Evolutionary conservation across 208 protist genomes (phyloP).

Genomic region (Novymonas esmeraldas): DNA sequence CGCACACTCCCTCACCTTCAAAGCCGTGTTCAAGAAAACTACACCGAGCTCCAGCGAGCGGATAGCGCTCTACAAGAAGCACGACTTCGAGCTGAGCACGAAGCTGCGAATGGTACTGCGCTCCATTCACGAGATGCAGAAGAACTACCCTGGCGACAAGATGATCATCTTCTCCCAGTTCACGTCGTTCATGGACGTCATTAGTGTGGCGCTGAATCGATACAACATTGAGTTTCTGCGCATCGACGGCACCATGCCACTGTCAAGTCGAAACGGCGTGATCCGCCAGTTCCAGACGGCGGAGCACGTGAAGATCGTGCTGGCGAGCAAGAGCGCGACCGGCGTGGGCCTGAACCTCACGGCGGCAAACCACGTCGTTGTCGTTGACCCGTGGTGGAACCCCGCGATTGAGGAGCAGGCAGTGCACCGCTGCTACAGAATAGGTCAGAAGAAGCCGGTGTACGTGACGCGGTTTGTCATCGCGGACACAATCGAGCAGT

Average conservation of each 20-base stretch:
- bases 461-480: slow-evolving; percentile 92
- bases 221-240: slow-evolving; percentile 75
- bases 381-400: slow-evolving; percentile 98
- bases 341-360: slow-evolving; percentile 98
- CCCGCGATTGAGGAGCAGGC: slow-evolving; percentile 96
- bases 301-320: slow-evolving; percentile 66
- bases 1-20: slow-evolving; percentile 44
- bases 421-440: slow-evolving; percentile 95
- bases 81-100: slow-evolving; percentile 78
- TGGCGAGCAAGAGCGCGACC: slow-evolving; percentile 96
- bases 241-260: slow-evolving; percentile 93
- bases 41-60: slow-evolving; percentile 62
- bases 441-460: slow-evolving; percentile 94
- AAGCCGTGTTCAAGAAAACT: slow-evolving; percentile 64
- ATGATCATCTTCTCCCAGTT: slow-evolving; percentile 98
- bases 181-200: slow-evolving; percentile 97
- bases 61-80: slow-evolving; percentile 73
- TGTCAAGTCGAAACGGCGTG: slow-evolving; percentile 68
- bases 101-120: slow-evolving; percentile 88
- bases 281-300: slow-evolving; percentile 81
- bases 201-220: slow-evolving; percentile 84
- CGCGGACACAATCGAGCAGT: slow-evolving; percentile 94
- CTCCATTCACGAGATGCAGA: slow-evolving; percentile 69
- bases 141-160: slow-evolving; percentile 87
- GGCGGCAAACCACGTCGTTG: slow-evolving; percentile 94